These are phyloP conservation scores for Neonothopanus nambi DNA, from an alignment of 1,284 basidiomycete species.

Conservation along the genomic window DNA sequence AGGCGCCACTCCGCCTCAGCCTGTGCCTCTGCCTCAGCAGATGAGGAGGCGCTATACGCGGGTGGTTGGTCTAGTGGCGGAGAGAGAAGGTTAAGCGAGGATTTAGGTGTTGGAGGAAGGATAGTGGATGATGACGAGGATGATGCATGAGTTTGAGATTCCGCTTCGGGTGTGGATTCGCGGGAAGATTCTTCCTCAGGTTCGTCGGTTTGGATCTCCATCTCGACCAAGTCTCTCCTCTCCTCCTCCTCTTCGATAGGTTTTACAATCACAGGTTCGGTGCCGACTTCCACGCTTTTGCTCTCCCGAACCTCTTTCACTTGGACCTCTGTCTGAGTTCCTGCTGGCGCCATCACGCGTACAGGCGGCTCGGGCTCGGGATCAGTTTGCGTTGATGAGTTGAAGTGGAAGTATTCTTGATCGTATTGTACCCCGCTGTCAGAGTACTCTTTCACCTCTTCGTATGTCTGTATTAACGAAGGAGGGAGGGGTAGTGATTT, in stretches of 20 bases:
- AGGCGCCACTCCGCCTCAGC: constrained; percentile 53
- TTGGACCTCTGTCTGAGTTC: constrained; percentile 30
- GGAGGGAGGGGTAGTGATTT: constrained; percentile 26
- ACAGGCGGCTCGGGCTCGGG: constrained; percentile 8
- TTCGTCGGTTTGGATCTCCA: constrained; percentile 65
- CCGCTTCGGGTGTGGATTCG: constrained; percentile 8
- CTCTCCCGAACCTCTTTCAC: not conserved
- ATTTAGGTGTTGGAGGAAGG: constrained; percentile 64
- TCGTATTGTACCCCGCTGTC: constrained; percentile 72
- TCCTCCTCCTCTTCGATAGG: not conserved
- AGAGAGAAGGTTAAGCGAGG: constrained; percentile 31
- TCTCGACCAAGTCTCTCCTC: constrained; percentile 41
- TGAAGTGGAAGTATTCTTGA: constrained; percentile 44
- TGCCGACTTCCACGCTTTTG: constrained; percentile 19
- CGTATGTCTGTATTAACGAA: constrained; percentile 45
- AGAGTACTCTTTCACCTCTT: constrained; percentile 70
- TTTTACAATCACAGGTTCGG: constrained; percentile 7
- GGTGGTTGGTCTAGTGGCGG: constrained; percentile 58
- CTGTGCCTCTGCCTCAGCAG: constrained; percentile 30
- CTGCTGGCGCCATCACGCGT: constrained; percentile 5
- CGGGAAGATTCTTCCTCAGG: constrained; percentile 26
- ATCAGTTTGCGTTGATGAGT: constrained; percentile 46
- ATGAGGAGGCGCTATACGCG: constrained; percentile 60
- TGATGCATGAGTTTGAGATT: constrained; percentile 33
- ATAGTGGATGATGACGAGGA: constrained; percentile 73